Evolutionary conservation across 1,284 basidiomycete genomes (phyloP), one percentile per base, ranked within the genome.

Genomic region (Cystobasidiaceae sp.): DNA sequence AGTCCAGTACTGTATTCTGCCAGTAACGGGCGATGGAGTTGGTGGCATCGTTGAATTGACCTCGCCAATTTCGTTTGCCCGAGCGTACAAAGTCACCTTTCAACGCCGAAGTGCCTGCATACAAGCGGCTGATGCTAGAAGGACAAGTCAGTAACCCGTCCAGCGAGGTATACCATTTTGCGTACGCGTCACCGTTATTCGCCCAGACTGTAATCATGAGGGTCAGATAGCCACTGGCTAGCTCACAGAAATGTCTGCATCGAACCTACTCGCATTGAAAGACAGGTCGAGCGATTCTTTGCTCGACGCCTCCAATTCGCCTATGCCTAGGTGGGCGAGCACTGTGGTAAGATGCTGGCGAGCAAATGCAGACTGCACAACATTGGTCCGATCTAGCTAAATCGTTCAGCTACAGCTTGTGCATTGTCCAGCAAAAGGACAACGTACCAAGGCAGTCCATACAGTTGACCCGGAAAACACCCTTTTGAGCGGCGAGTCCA

Each of bases 1-100:
- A 97, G 78, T 97, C 94, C 66, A 87, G 87, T 2, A 73, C 76
- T 0, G 79, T 78, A n/a, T 77, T 78, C 55, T 79, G 78, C 64
- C 78, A 78, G 74, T 81, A 77, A 80, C 90, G 84, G 43, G 90
- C 87, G 28, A 96, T 78, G 1, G 91, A 93, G 75, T 93, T 96
- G 65, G 93, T 85, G 1, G 93, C 92, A 73, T 96, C 93, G 74
- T 96, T 89, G 23, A 96, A 81, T 80, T 97, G 84, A 1, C 94
- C 94, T 39, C 84, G 82, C 27, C 96, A 79, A 75, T 97, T 93
- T 21, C 94, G 85, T 78, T 91, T 94, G 30, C 94, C 94, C 0
- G 93, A 97, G 82, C 91, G 84, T 0, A 92, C 94, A 74, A 92
- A 97, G 78, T 96, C 93, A n/a, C 93, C 90, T 84, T 97, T 97